Evolutionary conservation across 2,329 filamentous ascomycete species (phyloP), one percentile per base, ranked within the genome.

Genomic region (Arthroderma uncinatum): DNA sequence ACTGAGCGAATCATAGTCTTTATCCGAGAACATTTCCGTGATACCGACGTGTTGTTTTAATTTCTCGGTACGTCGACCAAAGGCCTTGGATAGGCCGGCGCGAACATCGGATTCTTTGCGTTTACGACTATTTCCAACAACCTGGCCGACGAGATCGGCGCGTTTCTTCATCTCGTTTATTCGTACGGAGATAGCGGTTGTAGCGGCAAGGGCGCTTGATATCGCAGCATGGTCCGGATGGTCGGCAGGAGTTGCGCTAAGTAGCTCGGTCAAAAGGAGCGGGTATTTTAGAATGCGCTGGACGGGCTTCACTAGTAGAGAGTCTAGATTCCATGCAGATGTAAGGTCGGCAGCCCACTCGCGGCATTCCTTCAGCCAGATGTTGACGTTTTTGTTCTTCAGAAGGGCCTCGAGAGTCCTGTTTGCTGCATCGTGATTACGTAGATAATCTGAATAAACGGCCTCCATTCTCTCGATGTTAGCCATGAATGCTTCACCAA

Each of bases 81-180:
- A 94, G 1, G 89, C 89, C 66, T 94, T 91, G 19, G 89, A 87
- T 54, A 96, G 78, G 23, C 87, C 87, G n/a, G 84, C 81, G 59
- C 87, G 84, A 60, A 93, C 85, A 69, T 95, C 89, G 0, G 89
- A 92, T 63, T 95, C 89, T 67, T 94, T 94, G 62, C 87, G 83
- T 69, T 92, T 92, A 57, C 89, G 80, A 58, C 85, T 79, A 42
- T 70, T 80, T n/a, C 53, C 53, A 30, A 96, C 88, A 57, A 94
- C 91, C 71, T 94, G 87, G 2, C 89, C 90, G 23, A 97, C 88
- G 50, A 95, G 82, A 70, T 96, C 89, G 59, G 92, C 90, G 55
- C 94, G 91, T 74, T 92, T 94, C 75, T 96, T 97, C 56, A 90
- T 85, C 68, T 94, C 90, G 73, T 98, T 95, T 70, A 97, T 97